These are phyloP conservation scores for Polyporus tsugae DNA, from an alignment of 1,284 basidiomycete species.

Conservation along the genomic window DNA sequence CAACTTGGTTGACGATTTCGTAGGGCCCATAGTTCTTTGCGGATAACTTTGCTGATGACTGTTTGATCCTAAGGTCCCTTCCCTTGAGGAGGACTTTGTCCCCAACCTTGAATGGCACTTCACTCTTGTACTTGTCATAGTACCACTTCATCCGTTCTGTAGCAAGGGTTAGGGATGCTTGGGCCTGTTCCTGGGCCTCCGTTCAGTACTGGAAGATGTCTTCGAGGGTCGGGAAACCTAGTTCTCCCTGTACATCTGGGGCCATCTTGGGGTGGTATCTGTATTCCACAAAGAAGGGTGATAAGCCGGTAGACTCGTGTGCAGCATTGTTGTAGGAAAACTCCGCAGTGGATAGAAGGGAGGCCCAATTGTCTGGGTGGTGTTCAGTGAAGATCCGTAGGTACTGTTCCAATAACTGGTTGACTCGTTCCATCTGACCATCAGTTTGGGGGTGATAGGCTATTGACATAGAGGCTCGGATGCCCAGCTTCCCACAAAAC, in stretches of 20 bases:
- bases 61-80: not conserved
- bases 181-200: not conserved
- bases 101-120: not conserved
- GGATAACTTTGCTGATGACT: not conserved
- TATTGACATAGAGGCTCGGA: conserved; percentile 28
- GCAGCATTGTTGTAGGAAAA: conserved; percentile 8
- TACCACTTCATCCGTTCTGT: too few species aligned
- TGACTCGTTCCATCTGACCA: conserved; percentile 43
- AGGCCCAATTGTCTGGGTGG: conserved; percentile 13
- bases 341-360: conserved; percentile 5
- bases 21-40: not conserved
- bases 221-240: not conserved
- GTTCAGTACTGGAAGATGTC: not conserved
- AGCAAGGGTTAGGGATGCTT: not conserved
- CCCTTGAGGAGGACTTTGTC: conserved; percentile 6
- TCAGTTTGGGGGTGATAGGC: conserved; percentile 43
- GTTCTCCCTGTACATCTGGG: not conserved
- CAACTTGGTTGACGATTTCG: not conserved
- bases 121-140: too few species aligned
- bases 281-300: conserved; percentile 1
- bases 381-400: conserved; percentile 28
- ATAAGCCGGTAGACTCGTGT: not conserved
- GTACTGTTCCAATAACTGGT: conserved; percentile 40
- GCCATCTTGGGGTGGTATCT: conserved; percentile 1
- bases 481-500: conserved; percentile 20